A percentile compares a stretch with the other conserved stretches of the same genome.
phyloP scores from a whole-genome alignment of 2,329 filamentous ascomycete genomes.

The Aspergillus arachidicola region DNA sequence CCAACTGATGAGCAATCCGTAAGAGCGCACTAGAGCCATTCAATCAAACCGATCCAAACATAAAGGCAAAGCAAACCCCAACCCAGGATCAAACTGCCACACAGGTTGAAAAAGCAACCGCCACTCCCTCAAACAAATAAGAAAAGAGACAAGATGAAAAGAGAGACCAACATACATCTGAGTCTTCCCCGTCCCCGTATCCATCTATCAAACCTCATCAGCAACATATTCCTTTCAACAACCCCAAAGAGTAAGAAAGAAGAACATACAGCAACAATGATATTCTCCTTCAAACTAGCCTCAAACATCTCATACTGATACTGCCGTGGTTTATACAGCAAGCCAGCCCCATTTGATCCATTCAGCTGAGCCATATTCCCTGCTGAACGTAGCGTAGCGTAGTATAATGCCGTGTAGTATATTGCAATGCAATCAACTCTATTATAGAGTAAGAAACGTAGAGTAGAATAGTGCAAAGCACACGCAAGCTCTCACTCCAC shows the following conservation, averaged over 20 bases:
- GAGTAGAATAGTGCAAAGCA: too few relatives aligned
- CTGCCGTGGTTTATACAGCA: constrained; percentile 46
- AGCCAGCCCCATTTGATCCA: constrained; percentile 4
- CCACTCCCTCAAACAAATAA: not conserved
- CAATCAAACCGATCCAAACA: not conserved
- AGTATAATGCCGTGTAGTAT: too few relatives aligned
- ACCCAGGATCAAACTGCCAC: not conserved
- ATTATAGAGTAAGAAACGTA: too few relatives aligned
- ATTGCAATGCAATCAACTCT: too few relatives aligned
- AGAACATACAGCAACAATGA: constrained; percentile 68
- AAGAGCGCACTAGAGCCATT: constrained; percentile 60
- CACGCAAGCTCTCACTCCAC: too few relatives aligned
- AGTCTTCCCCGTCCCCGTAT: constrained; percentile 78
- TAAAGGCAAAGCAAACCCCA: not conserved
- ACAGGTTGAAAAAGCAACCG: not conserved
- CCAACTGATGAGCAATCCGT: constrained; percentile 67
- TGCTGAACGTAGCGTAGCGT: too few relatives aligned
- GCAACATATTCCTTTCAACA: not conserved
- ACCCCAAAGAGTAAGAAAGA: not conserved
- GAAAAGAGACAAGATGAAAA: not conserved
- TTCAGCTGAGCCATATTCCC: not conserved
- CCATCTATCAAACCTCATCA: constrained; percentile 60
- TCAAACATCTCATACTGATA: constrained; percentile 80
- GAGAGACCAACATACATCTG: constrained; percentile 62
- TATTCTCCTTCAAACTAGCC: constrained; percentile 67